phyloP scores from a whole-genome alignment of 129 eudicot species.

The Heracleum sosnowskyi region DNA sequence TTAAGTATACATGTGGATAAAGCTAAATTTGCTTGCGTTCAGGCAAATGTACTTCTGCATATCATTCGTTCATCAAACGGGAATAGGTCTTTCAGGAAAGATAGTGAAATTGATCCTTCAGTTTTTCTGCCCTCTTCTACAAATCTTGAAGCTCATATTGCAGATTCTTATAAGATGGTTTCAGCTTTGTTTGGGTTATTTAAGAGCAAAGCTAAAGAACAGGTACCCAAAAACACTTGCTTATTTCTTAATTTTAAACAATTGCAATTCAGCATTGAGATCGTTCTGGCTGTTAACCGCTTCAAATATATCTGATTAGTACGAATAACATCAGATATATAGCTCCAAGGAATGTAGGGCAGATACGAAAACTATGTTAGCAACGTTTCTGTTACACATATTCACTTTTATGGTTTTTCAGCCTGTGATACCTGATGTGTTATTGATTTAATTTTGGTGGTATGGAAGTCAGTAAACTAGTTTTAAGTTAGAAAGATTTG shows the following conservation, averaged over 20 bases:
- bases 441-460: neutral
- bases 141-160: slow-evolving; percentile 68
- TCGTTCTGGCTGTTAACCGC: neutral
- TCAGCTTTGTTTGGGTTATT: slow-evolving; percentile 74
- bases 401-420: neutral
- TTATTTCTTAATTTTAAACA: neutral
- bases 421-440: neutral
- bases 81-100: slow-evolving; percentile 24
- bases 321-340: neutral
- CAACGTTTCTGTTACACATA: neutral
- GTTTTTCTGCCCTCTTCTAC: slow-evolving; percentile 33
- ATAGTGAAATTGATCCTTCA: slow-evolving; percentile 27
- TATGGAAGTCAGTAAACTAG: neutral
- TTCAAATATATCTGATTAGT: neutral
- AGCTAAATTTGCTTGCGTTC: slow-evolving; percentile 22
- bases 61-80: slow-evolving; percentile 49
- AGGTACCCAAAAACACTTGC: slow-evolving; percentile 36
- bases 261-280: neutral
- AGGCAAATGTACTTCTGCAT: slow-evolving; percentile 93
- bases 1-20: neutral
- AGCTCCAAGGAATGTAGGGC: neutral
- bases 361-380: neutral
- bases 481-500: neutral
- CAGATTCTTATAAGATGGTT: slow-evolving; percentile 86
- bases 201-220: slow-evolving; percentile 78